These are phyloP conservation scores for Candida rishiriensis DNA, from an alignment of 805 yeast genomes.

Conservation along the genomic window DNA sequence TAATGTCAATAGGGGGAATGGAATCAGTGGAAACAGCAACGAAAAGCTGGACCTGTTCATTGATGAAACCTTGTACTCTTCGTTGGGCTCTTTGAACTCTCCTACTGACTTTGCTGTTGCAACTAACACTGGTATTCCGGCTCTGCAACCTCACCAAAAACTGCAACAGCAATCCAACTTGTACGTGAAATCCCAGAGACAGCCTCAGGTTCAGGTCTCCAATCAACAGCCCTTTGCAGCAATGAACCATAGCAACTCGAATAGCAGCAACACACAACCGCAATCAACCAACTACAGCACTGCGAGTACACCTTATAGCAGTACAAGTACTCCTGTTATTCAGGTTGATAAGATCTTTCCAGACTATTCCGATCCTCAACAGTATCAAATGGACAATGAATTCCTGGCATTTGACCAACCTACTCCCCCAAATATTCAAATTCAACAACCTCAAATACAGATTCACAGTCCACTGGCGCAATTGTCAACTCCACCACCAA, in stretches of 20 bases:
- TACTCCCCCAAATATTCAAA: not conserved
- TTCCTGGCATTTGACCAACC: not conserved
- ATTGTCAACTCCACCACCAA: not conserved
- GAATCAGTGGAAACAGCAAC: too few relatives aligned
- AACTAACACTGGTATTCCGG: not conserved
- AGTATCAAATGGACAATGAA: not conserved
- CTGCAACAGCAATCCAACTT: not conserved
- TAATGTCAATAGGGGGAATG: too few relatives aligned
- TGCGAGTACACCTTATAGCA: constrained; percentile 3
- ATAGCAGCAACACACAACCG: not conserved
- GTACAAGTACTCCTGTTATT: constrained; percentile 8
- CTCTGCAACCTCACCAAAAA: not conserved
- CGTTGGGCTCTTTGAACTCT: too few relatives aligned
- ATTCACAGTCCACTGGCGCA: not conserved
- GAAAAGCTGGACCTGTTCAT: too few relatives aligned
- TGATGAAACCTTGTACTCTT: too few relatives aligned
- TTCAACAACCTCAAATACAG: not conserved
- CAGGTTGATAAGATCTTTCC: constrained; percentile 14
- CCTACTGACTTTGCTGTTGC: not conserved
- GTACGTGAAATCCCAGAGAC: not conserved
- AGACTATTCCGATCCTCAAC: constrained; percentile 2
- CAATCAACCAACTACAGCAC: not conserved
- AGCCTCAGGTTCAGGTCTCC: not conserved
- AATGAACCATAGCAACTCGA: too few relatives aligned
- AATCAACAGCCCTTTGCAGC: too few relatives aligned